phyloP scores from a whole-genome alignment of 2,329 filamentous ascomycete genomes.

The Colletotrichum ledebouriae region DNA sequence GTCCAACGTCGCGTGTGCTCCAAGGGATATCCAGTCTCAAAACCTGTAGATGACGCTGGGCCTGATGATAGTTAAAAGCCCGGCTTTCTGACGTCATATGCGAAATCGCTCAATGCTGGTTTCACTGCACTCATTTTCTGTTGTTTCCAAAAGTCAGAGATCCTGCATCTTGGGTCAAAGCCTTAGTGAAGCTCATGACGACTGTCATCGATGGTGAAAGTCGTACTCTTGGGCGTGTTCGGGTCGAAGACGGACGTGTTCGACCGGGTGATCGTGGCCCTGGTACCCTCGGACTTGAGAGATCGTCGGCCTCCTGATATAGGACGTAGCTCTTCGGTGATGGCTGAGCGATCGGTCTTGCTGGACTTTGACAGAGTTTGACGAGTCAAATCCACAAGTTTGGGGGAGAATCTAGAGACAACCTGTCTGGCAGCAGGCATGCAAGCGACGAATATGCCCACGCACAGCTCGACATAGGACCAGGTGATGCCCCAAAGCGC shows the following conservation, averaged over 20 bases:
- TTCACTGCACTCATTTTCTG: too few relatives aligned
- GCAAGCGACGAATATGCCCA: conserved; percentile 12
- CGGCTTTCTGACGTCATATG: too few relatives aligned
- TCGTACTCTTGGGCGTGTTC: neutral
- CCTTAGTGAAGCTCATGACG: neutral
- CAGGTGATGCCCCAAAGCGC: conserved; percentile 11
- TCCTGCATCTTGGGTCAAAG: too few relatives aligned
- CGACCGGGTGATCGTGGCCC: neutral
- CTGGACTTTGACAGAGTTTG: neutral
- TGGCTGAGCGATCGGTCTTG: neutral
- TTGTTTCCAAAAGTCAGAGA: too few relatives aligned
- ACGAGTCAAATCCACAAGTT: neutral
- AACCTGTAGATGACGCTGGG: neutral
- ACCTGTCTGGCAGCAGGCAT: conserved; percentile 16
- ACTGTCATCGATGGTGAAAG: neutral
- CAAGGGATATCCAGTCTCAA: neutral
- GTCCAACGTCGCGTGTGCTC: neutral
- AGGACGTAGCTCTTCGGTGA: neutral
- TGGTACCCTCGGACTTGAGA: neutral
- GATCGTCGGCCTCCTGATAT: neutral
- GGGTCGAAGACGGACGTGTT: neutral
- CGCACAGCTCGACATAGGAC: conserved; percentile 18
- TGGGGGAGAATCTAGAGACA: neutral
- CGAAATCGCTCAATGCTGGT: too few relatives aligned
- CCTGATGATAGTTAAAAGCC: too few relatives aligned